A percentile compares a stretch with the other conserved stretches of the same genome.
phyloP scores from a whole-genome alignment of 2,329 filamentous ascomycete species.

The Rhynchosporium graminicola region DNA sequence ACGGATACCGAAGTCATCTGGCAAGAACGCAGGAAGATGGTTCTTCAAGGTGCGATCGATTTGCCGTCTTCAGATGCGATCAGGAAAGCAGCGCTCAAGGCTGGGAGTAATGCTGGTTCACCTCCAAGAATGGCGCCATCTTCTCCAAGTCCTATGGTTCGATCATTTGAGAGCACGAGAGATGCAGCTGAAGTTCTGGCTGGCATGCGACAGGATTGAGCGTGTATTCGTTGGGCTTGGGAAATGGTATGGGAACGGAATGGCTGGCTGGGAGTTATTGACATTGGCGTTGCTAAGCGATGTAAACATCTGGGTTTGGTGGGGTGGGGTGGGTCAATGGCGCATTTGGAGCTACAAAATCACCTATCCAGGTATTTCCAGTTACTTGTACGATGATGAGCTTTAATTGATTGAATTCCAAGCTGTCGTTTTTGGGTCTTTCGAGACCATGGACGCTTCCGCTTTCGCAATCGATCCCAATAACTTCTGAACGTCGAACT shows the following conservation, averaged over 20 bases:
- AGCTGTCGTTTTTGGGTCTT: background rate
- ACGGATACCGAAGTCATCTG: constrained; percentile 67
- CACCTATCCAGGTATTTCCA: background rate
- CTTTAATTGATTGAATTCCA: background rate
- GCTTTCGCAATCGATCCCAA: background rate
- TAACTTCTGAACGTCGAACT: background rate
- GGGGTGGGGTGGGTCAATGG: background rate
- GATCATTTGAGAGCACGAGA: constrained; percentile 30
- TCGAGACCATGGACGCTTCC: too few species aligned
- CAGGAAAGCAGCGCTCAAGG: constrained; percentile 24
- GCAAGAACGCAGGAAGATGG: constrained; percentile 57
- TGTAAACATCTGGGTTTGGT: background rate
- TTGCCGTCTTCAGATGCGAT: constrained; percentile 31
- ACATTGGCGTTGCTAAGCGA: constrained; percentile 13
- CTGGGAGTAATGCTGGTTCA: constrained; percentile 11
- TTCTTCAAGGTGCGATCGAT: constrained; percentile 50
- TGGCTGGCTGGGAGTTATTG: background rate
- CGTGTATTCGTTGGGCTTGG: too few species aligned
- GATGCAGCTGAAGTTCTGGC: constrained; percentile 37
- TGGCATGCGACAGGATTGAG: constrained; percentile 32
- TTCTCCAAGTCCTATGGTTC: constrained; percentile 23
- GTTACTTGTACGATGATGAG: background rate
- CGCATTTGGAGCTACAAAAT: constrained; percentile 2
- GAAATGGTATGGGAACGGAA: background rate
- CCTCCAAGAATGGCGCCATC: constrained; percentile 13